Base-by-base conservation (phyloP, 768 basidiomycete species). In the Suillus occidentalis region DNA sequence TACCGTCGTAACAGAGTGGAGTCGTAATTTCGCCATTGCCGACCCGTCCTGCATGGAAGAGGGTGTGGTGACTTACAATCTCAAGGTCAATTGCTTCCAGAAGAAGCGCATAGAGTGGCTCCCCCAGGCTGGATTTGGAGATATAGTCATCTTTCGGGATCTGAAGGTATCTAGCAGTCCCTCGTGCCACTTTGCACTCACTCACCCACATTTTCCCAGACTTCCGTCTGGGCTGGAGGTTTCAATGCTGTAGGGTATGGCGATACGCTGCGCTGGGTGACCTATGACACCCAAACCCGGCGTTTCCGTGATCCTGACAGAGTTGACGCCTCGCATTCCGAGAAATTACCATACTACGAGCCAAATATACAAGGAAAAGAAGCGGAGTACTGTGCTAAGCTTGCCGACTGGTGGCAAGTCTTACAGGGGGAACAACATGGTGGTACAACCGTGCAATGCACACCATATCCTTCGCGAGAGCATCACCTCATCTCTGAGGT, bases 381-480 rank as follows among this genome's bases (percentile, higher is more conserved):
- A 63, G 72, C 83, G 45, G 69, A 72, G 22, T 82, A 85, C 67
- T 86, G 83, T 65, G 66, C 71, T 25, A 69, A 74, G 65, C 66
- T 87, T 25, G 76, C 77, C 18, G 79, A 82, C 55, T 87, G 86
- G 86, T 87, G 85, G 85, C 71, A 71, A 25, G 79, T 68, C n/a
- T 63, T 76, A 43, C 67, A 73, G 25, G 37, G 69, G 22, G 63
- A 76, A 42, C 66, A 73, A 28, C 39, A 63, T 28, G 70, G 67
- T 40, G 13, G 67, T 22, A 59, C 70, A 34, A 40, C 60, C 13
- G 66, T 71, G 25, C 62, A 67, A 34, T 72, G 65, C 56, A 45
- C 63, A 25, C 39, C 3, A 6, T 22, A n/a, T 50, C 57, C 58
- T 40, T 0, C 3, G 42, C 79, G 83, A 55, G 71, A 74, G 47